Evolutionary conservation across 2,329 filamentous ascomycete species (phyloP), one percentile per base, ranked within the genome.

Genomic region (Cadophora sp.): DNA sequence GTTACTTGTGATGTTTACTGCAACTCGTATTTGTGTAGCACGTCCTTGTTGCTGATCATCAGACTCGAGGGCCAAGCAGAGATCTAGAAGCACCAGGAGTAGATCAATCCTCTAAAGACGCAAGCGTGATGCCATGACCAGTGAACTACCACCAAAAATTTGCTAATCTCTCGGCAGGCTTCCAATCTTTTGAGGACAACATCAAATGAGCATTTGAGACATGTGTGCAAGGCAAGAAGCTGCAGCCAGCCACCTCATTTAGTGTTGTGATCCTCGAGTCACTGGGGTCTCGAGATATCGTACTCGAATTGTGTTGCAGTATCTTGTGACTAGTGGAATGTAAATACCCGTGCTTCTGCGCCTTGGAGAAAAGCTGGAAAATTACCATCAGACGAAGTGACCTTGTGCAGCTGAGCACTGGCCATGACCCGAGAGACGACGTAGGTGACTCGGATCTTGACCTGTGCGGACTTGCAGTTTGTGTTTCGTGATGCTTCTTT

Each of bases 191-290:
- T 11, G 11, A 55, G 34, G 9, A 12, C 34, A 24, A 29, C 11
- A 64, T 9, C 14, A 56, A 22, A 43, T 5, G 37, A 37, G 40
- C 50, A 14, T 51, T 48, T 59, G 63, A 58, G 53, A 65, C 40
- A 58, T 37, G 63, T 34, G 53, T n/a, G 37, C 37, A 59, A 56
- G 11, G 37, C 51, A 59, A 43, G 16, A 29, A 65, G 27, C 62
- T 64, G 62, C 62, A 64, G 62, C 62, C 37, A 58, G 31, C 62
- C 62, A 46, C 46, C 51, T 58, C 26, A 46, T 37, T 19, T 55
- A 2, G 12, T 56, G 53, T n/a, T n/a, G 63, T 65, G 53, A 26
- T 50, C 59, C 16, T 48, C 26, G 40, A 62, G 40, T 22, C 24
- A 24, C 26, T 24, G 26, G n/a, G 22, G 7, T 16, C 14, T 50